Percentiles rank a stretch among this genome's conserved stretches.
Evolutionary conservation across 2,329 filamentous ascomycete species (phyloP).

Genomic region (Akanthomyces uredinophilus): DNA sequence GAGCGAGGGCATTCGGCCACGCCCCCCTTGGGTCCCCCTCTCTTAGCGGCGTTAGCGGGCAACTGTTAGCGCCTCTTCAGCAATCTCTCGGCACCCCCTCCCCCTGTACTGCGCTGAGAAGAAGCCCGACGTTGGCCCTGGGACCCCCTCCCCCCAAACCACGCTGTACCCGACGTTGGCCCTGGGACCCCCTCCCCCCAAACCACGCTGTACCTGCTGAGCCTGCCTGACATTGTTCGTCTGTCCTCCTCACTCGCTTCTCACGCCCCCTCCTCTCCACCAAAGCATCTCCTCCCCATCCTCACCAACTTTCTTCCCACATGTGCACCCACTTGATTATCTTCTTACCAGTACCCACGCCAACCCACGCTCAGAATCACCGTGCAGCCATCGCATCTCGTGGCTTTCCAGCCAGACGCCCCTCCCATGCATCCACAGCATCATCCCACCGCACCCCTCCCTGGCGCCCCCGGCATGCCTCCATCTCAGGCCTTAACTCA

Average conservation of each 20-base stretch:
- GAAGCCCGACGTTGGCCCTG: neutral
- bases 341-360: neutral
- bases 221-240: neutral
- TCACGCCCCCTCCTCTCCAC: neutral
- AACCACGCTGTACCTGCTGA: neutral
- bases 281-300: neutral
- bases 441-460: neutral
- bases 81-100: neutral
- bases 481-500: no score
- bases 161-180: neutral
- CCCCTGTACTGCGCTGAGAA: neutral
- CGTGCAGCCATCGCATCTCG: slow-evolving; percentile 12
- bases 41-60: neutral
- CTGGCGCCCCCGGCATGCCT: neutral
- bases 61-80: neutral
- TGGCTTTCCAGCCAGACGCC: slow-evolving; percentile 9
- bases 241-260: neutral
- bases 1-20: no score
- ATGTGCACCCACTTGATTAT: slow-evolving; percentile 13
- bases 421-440: slow-evolving; percentile 5
- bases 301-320: slow-evolving; percentile 6
- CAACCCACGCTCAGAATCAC: slow-evolving; percentile 1
- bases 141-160: neutral
- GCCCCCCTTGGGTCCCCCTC: no score
- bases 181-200: neutral